These are phyloP conservation scores for Naganishia liquefaciens DNA, from an alignment of 1,284 basidiomycete genomes.

Conservation along the genomic window DNA sequence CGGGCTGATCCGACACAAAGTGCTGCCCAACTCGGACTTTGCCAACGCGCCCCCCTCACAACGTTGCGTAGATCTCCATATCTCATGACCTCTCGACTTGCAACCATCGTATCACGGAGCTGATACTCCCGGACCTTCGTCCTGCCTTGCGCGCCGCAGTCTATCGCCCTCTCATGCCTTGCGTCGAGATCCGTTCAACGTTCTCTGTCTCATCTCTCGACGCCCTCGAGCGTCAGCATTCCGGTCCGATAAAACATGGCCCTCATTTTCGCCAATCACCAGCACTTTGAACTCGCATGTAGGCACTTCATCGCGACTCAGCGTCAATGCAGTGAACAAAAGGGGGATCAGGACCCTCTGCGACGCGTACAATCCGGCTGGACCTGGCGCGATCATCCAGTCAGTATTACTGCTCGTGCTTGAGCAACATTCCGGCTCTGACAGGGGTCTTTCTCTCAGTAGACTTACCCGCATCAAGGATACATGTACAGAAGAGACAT, in stretches of 20 bases:
- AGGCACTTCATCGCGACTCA: constrained; percentile 1
- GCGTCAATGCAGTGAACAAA: too few species aligned
- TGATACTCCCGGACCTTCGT: too few species aligned
- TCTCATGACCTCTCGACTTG: too few species aligned
- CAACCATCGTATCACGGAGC: too few species aligned
- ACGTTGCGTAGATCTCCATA: too few species aligned
- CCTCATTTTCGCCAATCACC: constrained; percentile 4
- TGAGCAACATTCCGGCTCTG: neutral
- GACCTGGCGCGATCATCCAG: constrained; percentile 17
- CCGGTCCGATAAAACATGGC: neutral
- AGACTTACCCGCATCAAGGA: constrained; percentile 7
- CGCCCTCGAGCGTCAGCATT: neutral
- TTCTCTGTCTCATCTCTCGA: neutral
- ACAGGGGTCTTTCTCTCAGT: neutral
- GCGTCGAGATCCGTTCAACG: too few species aligned
- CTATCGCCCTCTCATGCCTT: too few species aligned
- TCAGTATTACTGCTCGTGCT: neutral
- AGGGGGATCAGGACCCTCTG: neutral
- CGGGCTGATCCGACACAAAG: neutral
- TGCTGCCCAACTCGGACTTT: too few species aligned
- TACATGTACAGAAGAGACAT: constrained; percentile 12
- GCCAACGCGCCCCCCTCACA: too few species aligned
- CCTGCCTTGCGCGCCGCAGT: too few species aligned
- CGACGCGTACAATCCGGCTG: constrained; percentile 2
- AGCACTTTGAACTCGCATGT: constrained; percentile 15